Base-by-base conservation (phyloP, 75 land plant genomes). In the Selaginella moellendorffii region DNA sequence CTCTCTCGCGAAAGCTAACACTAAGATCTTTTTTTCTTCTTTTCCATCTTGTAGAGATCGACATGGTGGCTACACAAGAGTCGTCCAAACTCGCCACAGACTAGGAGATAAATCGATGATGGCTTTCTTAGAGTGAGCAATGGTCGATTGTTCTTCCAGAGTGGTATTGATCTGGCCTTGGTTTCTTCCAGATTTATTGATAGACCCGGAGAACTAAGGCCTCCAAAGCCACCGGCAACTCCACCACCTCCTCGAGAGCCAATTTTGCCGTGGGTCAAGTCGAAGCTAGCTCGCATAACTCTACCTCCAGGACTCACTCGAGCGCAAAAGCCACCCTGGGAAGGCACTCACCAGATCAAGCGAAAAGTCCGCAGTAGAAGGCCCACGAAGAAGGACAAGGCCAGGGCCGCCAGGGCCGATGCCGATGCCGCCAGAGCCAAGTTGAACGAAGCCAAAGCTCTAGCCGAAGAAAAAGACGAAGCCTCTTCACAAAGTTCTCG, bases 101-200 rank as follows among this genome's bases (percentile, higher is more conserved):
- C 79, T 78, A 75, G 98, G 96, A 66, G 98, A 93, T 74, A 85
- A 90, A 71, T 95, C 98, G 26, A 82, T 83, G 21, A 93, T 93
- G 98, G 98, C 90, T 27, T 93, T 83, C 69, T 88, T 93, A 31
- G 98, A 93, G 98, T 93, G 72, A 74, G 82, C 46, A 36, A 36
- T 14, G n/a, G 14, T 36, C 10, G 5, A 36, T 36, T 36, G 14
- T 36, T 5, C 46, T 5, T 36, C 5, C 46, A 5, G 14, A 36
- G 46, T 36, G 46, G 46, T 36, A 14, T 36, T n/a, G n/a, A n/a
- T n/a, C n/a, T n/a, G n/a, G n/a, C n/a, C n/a, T n/a, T n/a, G n/a
- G 14, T 36, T 36, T 14, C 14, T 5, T 36, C 10, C 46, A 36
- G 46, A 36, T 36, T 36, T 36, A 14, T 36, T 5, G 46, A 36